Percentiles rank a stretch among this genome's conserved stretches.
phyloP scores from a whole-genome alignment of 306 rosid species.

The Cercis canadensis region DNA sequence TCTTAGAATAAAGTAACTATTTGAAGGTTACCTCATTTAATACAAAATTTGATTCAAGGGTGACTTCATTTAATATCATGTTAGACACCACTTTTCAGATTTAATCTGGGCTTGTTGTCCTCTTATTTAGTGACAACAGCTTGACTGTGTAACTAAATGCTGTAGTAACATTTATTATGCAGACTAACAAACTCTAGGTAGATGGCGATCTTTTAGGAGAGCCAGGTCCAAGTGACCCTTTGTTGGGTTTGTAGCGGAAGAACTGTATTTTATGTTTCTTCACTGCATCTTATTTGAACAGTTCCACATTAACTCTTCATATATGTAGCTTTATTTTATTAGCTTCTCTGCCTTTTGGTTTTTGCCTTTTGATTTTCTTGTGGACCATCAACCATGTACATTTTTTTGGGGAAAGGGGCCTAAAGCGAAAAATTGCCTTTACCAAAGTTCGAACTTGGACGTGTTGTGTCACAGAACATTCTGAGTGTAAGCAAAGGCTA shows the following conservation, averaged over 20 bases:
- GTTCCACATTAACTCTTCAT: conserved; percentile 1
- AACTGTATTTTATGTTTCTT: conserved; percentile 7
- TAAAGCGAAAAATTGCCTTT: no score
- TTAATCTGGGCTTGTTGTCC: neutral
- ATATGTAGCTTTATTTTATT: neutral
- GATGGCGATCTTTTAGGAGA: neutral
- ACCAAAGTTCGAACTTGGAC: no score
- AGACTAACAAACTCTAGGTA: neutral
- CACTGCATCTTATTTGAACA: conserved; percentile 25
- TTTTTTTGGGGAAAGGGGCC: no score
- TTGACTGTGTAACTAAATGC: conserved; percentile 13
- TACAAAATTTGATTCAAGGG: neutral
- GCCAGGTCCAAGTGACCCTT: neutral
- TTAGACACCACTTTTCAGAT: conserved; percentile 23
- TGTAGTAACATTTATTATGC: conserved; percentile 33
- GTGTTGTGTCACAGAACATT: no score
- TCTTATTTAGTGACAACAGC: conserved; percentile 17
- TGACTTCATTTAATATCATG: conserved; percentile 20
- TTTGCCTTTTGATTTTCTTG: no score
- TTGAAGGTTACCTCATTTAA: conserved; percentile 28
- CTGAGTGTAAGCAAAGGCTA: no score
- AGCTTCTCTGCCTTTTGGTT: no score
- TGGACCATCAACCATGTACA: no score
- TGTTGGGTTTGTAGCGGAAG: neutral
- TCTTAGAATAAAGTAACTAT: neutral